Percentiles rank a stretch among this genome's conserved stretches.
These are phyloP conservation scores for Leccinellum albellum DNA, from an alignment of 768 basidiomycete species.

Conservation along the genomic window DNA sequence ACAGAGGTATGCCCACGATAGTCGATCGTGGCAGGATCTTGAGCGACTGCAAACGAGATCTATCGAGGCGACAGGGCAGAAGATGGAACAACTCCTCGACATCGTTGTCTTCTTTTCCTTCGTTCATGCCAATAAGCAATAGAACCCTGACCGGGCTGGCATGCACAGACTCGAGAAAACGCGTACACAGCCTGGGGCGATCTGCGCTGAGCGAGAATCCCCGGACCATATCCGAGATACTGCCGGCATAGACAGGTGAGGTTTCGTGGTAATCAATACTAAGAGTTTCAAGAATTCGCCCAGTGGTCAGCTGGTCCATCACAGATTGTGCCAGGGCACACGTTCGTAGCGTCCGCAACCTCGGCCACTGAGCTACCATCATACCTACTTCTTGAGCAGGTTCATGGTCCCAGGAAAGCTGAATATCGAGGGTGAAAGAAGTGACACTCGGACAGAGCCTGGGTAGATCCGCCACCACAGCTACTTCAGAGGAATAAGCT, in stretches of 20 bases:
- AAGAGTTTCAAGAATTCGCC: slow-evolving; percentile 6
- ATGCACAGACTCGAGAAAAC: slow-evolving; percentile 7
- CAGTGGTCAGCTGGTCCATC: slow-evolving; percentile 11
- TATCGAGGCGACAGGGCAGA: slow-evolving; percentile 12
- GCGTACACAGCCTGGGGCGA: slow-evolving; percentile 1
- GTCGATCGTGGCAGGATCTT: slow-evolving; percentile 2
- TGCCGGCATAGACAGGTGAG: slow-evolving; percentile 10
- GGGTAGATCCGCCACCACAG: slow-evolving; percentile 13
- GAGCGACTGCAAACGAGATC: slow-evolving; percentile 4
- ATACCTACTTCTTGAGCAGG: slow-evolving; percentile 9
- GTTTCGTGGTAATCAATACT: slow-evolving; percentile 7
- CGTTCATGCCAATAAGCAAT: slow-evolving; percentile 8
- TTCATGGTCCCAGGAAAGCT: slow-evolving; percentile 8
- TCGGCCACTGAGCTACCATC: slow-evolving; percentile 17
- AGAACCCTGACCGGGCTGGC: slow-evolving; percentile 9
- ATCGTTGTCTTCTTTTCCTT: background rate
- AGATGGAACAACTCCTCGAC: slow-evolving; percentile 5
- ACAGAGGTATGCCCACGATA: background rate
- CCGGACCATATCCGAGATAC: slow-evolving; percentile 11
- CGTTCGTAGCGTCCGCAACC: slow-evolving; percentile 5
- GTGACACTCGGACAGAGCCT: slow-evolving; percentile 19
- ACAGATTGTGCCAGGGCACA: slow-evolving; percentile 11
- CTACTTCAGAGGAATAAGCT: slow-evolving; percentile 10
- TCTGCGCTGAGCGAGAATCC: slow-evolving; percentile 8
- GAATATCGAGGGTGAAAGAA: slow-evolving; percentile 11